Conservation (phyloP, 23 red algal species). For the Cyanidioschyzon merolae region DNA sequence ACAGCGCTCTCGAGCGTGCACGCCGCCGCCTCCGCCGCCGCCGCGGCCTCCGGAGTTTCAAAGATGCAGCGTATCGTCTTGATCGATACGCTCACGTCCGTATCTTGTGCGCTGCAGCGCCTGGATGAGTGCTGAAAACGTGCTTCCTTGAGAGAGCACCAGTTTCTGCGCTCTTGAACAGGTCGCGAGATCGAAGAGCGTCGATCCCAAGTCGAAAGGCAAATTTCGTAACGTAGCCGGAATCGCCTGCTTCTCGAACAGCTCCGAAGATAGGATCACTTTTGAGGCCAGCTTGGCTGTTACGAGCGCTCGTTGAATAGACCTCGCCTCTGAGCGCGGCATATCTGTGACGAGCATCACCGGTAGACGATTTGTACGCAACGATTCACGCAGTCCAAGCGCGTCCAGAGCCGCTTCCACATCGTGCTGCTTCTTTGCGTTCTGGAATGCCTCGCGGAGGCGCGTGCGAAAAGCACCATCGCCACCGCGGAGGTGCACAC, state of each 20-base stretch:
- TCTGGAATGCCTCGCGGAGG: neutral
- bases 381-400: neutral
- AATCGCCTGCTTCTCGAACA: neutral
- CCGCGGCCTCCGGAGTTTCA: too few relatives aligned
- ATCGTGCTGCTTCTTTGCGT: neutral
- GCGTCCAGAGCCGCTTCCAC: neutral
- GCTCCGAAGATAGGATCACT: neutral
- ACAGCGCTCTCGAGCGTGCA: too few relatives aligned
- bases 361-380: neutral
- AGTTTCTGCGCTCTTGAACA: neutral
- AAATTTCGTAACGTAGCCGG: neutral
- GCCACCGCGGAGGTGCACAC: conserved; percentile 3
- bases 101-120: neutral
- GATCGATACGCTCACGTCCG: neutral
- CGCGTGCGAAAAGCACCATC: neutral
- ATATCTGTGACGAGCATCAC: conserved; percentile 8
- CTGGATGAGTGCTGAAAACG: neutral
- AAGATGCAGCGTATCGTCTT: too few relatives aligned
- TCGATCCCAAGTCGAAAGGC: neutral
- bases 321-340: neutral
- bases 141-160: neutral
- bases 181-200: neutral
- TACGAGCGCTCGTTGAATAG: neutral
- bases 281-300: neutral
- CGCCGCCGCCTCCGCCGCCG: too few relatives aligned